Percentiles rank a stretch among this genome's conserved stretches.
Evolutionary conservation across 805 yeast genomes (phyloP).

Genomic region (Metschnikowia orientalis): DNA sequence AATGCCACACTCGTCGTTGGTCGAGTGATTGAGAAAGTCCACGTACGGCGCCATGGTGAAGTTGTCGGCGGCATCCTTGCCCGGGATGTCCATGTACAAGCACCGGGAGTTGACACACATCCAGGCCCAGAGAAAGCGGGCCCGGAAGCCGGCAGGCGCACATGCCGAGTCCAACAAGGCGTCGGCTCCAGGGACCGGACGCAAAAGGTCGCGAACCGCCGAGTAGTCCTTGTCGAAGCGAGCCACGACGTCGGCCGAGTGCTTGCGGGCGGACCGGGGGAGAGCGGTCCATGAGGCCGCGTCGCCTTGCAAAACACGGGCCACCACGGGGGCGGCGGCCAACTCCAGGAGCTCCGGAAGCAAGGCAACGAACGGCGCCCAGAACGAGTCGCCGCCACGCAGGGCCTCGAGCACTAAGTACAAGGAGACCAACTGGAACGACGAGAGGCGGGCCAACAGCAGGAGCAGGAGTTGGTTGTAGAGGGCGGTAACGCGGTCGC

Average conservation of each 20-base stretch:
- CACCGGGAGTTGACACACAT: constrained; percentile 89
- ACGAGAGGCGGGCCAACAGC: constrained; percentile 41
- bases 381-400: constrained; percentile 44
- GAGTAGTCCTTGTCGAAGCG: constrained; percentile 46
- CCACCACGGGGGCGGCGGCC: constrained; percentile 53
- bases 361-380: constrained; percentile 65
- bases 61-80: constrained; percentile 51
- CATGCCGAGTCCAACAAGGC: constrained; percentile 22
- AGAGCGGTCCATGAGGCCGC: constrained; percentile 32
- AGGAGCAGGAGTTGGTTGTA: constrained; percentile 29
- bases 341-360: constrained; percentile 59
- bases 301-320: constrained; percentile 41
- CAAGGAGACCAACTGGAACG: constrained; percentile 57
- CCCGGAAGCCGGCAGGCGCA: constrained; percentile 9
- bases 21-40: constrained; percentile 78
- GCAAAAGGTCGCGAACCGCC: constrained; percentile 20
- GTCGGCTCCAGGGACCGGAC: background rate
- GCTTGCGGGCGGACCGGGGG: constrained; percentile 41
- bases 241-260: constrained; percentile 37
- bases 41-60: constrained; percentile 90
- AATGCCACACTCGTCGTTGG: constrained; percentile 50
- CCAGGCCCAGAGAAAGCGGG: constrained; percentile 66
- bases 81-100: constrained; percentile 66
- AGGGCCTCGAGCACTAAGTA: constrained; percentile 44
- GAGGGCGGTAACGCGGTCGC: constrained; percentile 25